phyloP scores from a whole-genome alignment of 108 stramenopile species.

The Nannochloropsis salina region DNA sequence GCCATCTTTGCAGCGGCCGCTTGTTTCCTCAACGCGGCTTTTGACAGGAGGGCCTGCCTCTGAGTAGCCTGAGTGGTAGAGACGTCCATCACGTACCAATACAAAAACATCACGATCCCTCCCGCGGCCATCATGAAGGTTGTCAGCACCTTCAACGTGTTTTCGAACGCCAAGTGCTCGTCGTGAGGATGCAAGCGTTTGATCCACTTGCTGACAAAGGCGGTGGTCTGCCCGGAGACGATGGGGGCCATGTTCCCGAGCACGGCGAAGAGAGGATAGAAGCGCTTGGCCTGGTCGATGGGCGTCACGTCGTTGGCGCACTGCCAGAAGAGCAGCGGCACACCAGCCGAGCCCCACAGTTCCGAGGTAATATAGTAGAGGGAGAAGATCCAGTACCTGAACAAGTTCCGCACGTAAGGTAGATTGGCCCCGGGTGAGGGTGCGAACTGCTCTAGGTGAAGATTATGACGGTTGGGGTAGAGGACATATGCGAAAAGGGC shows the following conservation, averaged over 20 bases:
- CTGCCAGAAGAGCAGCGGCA: slow-evolving; percentile 88
- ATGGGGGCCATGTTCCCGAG: slow-evolving; percentile 90
- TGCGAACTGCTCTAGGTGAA: slow-evolving; percentile 63
- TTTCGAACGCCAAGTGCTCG: slow-evolving; percentile 73
- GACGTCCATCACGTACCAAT: slow-evolving; percentile 64
- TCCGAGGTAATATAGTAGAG: slow-evolving; percentile 93
- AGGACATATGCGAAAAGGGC: slow-evolving; percentile 70
- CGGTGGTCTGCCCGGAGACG: slow-evolving; percentile 85
- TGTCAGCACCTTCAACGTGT: slow-evolving; percentile 76
- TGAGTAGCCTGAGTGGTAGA: neutral
- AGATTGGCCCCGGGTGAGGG: slow-evolving; percentile 53
- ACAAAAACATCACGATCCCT: slow-evolving; percentile 65
- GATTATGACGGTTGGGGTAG: slow-evolving; percentile 67
- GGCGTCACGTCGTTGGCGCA: slow-evolving; percentile 85
- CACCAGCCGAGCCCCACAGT: slow-evolving; percentile 89
- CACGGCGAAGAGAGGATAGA: slow-evolving; percentile 91
- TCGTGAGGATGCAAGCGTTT: slow-evolving; percentile 65
- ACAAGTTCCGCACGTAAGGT: slow-evolving; percentile 45
- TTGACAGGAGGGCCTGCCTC: neutral
- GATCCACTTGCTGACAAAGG: slow-evolving; percentile 71
- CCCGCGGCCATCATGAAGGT: slow-evolving; percentile 71
- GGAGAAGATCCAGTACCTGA: slow-evolving; percentile 84
- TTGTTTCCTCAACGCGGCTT: slow-evolving; percentile 32
- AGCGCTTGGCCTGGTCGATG: slow-evolving; percentile 58
- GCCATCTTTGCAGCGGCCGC: slow-evolving; percentile 56